These are phyloP conservation scores for Trichoderma reesei DNA, from an alignment of 495 filamentous ascomycete genomes.

Conservation along the genomic window DNA sequence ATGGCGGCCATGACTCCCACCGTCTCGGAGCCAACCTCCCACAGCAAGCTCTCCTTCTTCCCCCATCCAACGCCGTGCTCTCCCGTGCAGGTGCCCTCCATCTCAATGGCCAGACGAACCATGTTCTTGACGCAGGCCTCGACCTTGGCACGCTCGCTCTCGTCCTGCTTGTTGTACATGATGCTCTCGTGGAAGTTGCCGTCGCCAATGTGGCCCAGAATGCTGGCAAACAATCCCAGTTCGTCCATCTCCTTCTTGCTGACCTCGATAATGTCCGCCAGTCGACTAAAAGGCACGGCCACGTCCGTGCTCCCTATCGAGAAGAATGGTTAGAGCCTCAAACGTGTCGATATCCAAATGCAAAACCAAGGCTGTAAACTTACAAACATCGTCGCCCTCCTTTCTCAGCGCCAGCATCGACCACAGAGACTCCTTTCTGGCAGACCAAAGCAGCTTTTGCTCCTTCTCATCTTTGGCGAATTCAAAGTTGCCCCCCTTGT, in stretches of 20 bases:
- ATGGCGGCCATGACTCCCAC: constrained; percentile 78
- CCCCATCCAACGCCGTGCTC: constrained; percentile 86
- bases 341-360: neutral
- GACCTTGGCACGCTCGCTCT: constrained; percentile 58
- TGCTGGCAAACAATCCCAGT: constrained; percentile 73
- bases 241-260: constrained; percentile 85
- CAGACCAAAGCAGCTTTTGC: constrained; percentile 63
- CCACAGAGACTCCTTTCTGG: constrained; percentile 68
- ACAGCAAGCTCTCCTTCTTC: constrained; percentile 70
- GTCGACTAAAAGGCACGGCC: constrained; percentile 73
- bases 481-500: constrained; percentile 59
- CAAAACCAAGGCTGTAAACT: constrained; percentile 15
- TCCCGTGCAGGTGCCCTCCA: constrained; percentile 89
- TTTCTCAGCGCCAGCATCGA: constrained; percentile 60
- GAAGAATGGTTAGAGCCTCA: neutral
- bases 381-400: constrained; percentile 49
- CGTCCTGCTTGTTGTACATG: constrained; percentile 63
- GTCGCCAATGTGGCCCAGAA: constrained; percentile 50
- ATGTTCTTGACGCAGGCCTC: constrained; percentile 77
- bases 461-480: constrained; percentile 61
- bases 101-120: constrained; percentile 77
- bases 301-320: constrained; percentile 67
- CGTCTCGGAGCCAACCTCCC: constrained; percentile 75
- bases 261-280: constrained; percentile 83
- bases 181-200: constrained; percentile 83